phyloP scores from a whole-genome alignment of 495 filamentous ascomycete genomes.

The Polyplosphaeria fusca region DNA sequence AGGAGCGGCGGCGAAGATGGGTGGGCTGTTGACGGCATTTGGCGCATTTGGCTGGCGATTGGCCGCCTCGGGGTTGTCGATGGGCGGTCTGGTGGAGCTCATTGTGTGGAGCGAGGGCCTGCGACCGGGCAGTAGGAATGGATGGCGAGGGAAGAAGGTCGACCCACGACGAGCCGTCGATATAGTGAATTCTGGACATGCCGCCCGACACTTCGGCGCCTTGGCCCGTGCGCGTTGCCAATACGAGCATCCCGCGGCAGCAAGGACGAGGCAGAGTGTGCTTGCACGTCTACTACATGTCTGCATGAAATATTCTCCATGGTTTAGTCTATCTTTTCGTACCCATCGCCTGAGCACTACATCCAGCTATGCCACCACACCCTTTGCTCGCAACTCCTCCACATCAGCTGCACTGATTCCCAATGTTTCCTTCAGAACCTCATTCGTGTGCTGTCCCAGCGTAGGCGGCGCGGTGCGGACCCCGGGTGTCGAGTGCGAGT shows the following conservation, averaged over 20 bases:
- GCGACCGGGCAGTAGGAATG: not conserved
- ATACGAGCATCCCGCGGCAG: too few relatives aligned
- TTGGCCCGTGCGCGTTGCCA: too few relatives aligned
- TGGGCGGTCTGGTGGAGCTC: not conserved
- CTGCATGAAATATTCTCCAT: too few relatives aligned
- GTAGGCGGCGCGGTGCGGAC: conserved; percentile 78
- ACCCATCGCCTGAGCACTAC: too few relatives aligned
- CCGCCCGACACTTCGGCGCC: too few relatives aligned
- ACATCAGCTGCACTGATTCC: conserved; percentile 63
- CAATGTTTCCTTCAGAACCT: conserved; percentile 68
- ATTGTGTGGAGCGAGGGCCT: not conserved
- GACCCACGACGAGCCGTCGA: not conserved
- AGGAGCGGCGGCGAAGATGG: not conserved
- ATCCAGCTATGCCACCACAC: conserved; percentile 58
- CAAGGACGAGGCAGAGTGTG: too few relatives aligned
- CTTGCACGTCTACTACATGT: too few relatives aligned
- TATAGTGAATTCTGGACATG: too few relatives aligned
- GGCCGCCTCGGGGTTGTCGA: not conserved
- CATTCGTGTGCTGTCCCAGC: conserved; percentile 88
- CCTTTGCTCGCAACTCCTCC: conserved; percentile 58
- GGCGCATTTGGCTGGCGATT: not conserved
- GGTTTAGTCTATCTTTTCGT: too few relatives aligned
- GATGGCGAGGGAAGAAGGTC: not conserved
- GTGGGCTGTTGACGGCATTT: too few relatives aligned
- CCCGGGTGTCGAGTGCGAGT: conserved; percentile 74